Conservation (phyloP, 208 protist genomes). For the Leishmania gerbilli region DNA sequence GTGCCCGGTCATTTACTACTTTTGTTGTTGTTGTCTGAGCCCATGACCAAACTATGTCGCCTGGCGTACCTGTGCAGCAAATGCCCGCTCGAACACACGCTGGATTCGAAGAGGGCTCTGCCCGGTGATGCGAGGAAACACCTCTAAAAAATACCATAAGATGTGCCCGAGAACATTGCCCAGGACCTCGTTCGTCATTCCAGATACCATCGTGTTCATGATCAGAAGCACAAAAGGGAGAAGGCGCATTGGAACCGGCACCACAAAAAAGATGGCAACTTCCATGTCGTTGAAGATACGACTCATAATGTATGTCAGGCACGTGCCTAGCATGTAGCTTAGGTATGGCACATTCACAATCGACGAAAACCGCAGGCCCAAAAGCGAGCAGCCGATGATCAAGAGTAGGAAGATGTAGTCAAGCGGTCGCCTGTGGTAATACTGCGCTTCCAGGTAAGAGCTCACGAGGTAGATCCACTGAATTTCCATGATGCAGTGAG, state of each 20-base stretch:
- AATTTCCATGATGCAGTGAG: conserved; percentile 57
- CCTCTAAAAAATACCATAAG: conserved; percentile 81
- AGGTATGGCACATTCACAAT: conserved; percentile 65
- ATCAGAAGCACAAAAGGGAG: conserved; percentile 60
- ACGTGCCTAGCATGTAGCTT: conserved; percentile 49
- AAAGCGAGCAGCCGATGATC: conserved; percentile 39
- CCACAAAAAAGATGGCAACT: conserved; percentile 51
- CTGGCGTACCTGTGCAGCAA: conserved; percentile 10
- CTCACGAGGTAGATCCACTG: conserved; percentile 74
- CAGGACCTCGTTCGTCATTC: conserved; percentile 43
- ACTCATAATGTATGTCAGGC: conserved; percentile 78
- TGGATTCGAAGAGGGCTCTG: conserved; percentile 61
- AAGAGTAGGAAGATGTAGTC: conserved; percentile 78
- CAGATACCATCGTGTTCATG: conserved; percentile 33
- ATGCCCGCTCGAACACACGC: conserved; percentile 30
- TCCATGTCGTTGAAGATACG: conserved; percentile 60
- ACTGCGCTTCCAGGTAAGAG: conserved; percentile 59
- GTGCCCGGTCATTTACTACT: neutral
- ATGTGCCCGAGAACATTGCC: conserved; percentile 67
- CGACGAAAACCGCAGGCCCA: conserved; percentile 44
- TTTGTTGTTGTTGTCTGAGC: neutral
- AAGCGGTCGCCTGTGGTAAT: conserved; percentile 55
- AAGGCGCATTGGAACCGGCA: conserved; percentile 55
- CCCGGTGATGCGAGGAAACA: conserved; percentile 88
- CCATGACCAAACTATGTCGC: neutral